Conservation (phyloP, 179 eudicot species). For the Sideroxylon spinosum region DNA sequence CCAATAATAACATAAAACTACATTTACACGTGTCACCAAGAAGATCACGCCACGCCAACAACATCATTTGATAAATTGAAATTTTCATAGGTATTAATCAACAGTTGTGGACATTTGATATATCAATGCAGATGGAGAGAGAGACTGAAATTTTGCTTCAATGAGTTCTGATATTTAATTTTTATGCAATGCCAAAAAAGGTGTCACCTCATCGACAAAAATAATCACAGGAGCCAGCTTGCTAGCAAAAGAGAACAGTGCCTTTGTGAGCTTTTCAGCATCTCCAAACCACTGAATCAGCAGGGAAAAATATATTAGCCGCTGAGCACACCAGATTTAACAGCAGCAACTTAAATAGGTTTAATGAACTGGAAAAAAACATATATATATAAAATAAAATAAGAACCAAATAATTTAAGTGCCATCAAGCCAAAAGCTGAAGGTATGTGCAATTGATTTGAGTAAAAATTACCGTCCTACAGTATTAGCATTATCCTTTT, state of each 20-base stretch:
- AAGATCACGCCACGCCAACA: too few relatives aligned
- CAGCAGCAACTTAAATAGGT: background rate
- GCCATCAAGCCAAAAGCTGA: background rate
- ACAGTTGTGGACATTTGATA: too few relatives aligned
- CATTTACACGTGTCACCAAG: too few relatives aligned
- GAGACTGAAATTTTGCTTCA: too few relatives aligned
- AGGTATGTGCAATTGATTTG: background rate
- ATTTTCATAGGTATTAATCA: too few relatives aligned
- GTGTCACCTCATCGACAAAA: constrained; percentile 93
- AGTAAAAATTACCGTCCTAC: background rate
- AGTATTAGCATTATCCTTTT: background rate
- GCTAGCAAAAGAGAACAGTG: constrained; percentile 95
- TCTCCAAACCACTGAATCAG: constrained; percentile 94
- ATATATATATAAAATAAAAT: background rate
- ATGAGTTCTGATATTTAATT: too few relatives aligned
- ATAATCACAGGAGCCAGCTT: constrained; percentile 96
- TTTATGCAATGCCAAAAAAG: background rate
- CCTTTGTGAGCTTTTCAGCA: constrained; percentile 98
- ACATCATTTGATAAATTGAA: too few relatives aligned
- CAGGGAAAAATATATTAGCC: constrained; percentile 4
- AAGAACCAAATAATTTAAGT: background rate
- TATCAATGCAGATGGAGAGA: too few relatives aligned
- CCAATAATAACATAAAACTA: too few relatives aligned
- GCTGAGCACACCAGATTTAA: background rate
- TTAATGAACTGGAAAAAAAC: background rate